A percentile compares a stretch with the other conserved stretches of the same genome.
Evolutionary conservation across 1,284 basidiomycete species (phyloP).

Genomic region (Rhodotorula sp.): DNA sequence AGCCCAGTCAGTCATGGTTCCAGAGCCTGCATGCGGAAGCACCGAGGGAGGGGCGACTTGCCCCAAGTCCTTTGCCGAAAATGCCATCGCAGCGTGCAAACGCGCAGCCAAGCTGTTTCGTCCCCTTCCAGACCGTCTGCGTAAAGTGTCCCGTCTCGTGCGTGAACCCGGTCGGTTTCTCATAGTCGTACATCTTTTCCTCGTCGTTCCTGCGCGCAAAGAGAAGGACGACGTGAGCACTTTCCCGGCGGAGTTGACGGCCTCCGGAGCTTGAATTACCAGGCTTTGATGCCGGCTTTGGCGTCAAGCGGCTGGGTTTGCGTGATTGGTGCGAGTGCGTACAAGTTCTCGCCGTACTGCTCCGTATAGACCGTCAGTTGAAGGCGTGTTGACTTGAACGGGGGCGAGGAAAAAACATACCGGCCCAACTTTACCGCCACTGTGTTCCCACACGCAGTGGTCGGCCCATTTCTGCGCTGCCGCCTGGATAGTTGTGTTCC

Average conservation of each 20-base stretch:
- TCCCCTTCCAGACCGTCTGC: constrained; percentile 18
- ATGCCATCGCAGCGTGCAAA: constrained; percentile 3
- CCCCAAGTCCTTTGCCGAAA: neutral
- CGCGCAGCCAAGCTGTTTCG: constrained; percentile 14
- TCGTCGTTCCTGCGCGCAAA: constrained; percentile 18
- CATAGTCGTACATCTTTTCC: constrained; percentile 21
- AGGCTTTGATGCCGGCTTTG: constrained; percentile 4
- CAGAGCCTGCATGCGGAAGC: too few species aligned
- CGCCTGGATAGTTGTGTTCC: constrained; percentile 26
- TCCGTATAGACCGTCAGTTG: too few species aligned
- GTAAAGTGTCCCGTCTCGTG: constrained; percentile 20
- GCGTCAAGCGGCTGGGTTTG: neutral
- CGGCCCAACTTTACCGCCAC: neutral
- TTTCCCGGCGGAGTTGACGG: too few species aligned
- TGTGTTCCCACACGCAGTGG: constrained; percentile 27
- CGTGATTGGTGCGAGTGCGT: neutral
- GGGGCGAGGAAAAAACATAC: too few species aligned
- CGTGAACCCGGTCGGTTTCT: constrained; percentile 19
- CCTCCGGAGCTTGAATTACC: too few species aligned
- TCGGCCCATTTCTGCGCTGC: constrained; percentile 25
- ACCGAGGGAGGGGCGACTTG: too few species aligned
- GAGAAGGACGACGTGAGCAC: neutral
- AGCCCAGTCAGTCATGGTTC: too few species aligned
- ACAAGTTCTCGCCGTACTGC: constrained; percentile 32
- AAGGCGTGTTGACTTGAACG: too few species aligned